These are phyloP conservation scores for Lablab purpureus DNA, from an alignment of 306 rosid species.

Conservation along the genomic window DNA sequence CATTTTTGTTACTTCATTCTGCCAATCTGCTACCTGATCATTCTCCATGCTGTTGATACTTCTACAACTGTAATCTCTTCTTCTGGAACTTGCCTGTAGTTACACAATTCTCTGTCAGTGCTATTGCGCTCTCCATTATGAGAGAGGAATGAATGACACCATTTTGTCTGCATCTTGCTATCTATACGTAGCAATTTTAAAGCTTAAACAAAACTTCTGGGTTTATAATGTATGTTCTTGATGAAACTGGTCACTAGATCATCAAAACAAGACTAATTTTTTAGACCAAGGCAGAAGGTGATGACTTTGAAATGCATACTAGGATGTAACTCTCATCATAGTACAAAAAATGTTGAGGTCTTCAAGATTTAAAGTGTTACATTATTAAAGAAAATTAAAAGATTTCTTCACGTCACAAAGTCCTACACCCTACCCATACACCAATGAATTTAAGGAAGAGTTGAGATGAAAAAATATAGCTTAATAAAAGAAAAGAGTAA, in stretches of 20 bases:
- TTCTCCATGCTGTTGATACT: conserved; percentile 48
- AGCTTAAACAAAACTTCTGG: conserved; percentile 9
- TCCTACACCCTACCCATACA: not conserved
- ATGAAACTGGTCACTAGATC: conserved; percentile 24
- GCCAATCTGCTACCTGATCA: conserved; percentile 44
- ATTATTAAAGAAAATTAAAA: not conserved
- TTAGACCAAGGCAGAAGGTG: not conserved
- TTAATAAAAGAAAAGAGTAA: not conserved
- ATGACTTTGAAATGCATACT: not conserved
- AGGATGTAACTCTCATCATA: not conserved
- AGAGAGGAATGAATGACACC: not conserved
- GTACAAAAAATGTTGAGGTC: not conserved
- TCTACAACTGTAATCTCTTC: conserved; percentile 60
- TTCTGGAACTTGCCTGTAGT: conserved; percentile 51
- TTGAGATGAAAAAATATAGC: not conserved
- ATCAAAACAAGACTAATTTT: not conserved
- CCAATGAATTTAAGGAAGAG: not conserved
- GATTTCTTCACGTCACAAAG: not conserved
- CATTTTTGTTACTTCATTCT: conserved; percentile 59
- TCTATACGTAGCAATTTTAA: not conserved
- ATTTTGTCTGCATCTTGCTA: conserved; percentile 12
- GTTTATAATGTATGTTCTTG: conserved; percentile 23
- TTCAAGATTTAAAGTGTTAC: not conserved
- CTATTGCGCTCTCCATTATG: not conserved
- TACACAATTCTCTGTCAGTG: conserved; percentile 41